phyloP scores from a whole-genome alignment of 768 basidiomycete genomes.

The Ramaria sp. region DNA sequence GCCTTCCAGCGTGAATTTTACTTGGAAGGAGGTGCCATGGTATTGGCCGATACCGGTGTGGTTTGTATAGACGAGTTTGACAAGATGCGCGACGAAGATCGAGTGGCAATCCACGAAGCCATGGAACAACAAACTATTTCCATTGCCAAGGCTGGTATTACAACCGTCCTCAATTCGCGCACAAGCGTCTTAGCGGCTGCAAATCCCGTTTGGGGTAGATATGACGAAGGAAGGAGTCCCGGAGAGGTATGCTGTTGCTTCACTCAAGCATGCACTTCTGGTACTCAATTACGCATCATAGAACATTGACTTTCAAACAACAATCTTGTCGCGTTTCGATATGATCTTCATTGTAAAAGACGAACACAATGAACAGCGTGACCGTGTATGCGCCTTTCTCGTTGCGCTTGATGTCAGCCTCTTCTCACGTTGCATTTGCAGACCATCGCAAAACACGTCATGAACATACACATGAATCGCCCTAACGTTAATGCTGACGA shows the following conservation, averaged over 20 bases:
- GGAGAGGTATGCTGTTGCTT: slow-evolving; percentile 54
- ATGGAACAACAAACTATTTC: slow-evolving; percentile 99
- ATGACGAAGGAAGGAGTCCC: slow-evolving; percentile 92
- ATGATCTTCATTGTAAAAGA: slow-evolving; percentile 99
- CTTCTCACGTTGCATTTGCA: slow-evolving; percentile 21
- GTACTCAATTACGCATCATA: slow-evolving; percentile 11
- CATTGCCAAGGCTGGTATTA: slow-evolving; percentile 97
- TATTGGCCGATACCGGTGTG: slow-evolving; percentile 94
- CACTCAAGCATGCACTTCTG: neutral
- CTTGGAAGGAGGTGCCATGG: slow-evolving; percentile 98
- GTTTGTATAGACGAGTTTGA: slow-evolving; percentile 99
- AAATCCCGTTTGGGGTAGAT: slow-evolving; percentile 95
- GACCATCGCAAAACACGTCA: slow-evolving; percentile 95
- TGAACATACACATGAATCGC: slow-evolving; percentile 98
- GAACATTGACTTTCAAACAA: slow-evolving; percentile 98
- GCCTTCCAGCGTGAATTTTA: slow-evolving; percentile 83
- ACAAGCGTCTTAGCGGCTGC: slow-evolving; percentile 96
- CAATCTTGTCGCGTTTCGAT: slow-evolving; percentile 95
- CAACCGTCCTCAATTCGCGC: slow-evolving; percentile 90
- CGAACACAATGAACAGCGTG: slow-evolving; percentile 90
- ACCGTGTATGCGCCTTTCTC: slow-evolving; percentile 46
- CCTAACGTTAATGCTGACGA: slow-evolving; percentile 54
- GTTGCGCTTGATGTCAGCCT: neutral
- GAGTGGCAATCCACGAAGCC: slow-evolving; percentile 97
- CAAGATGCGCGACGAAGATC: slow-evolving; percentile 99